Conservation (phyloP, 139 green algal species). For the Chlorella sorokiniana region DNA sequence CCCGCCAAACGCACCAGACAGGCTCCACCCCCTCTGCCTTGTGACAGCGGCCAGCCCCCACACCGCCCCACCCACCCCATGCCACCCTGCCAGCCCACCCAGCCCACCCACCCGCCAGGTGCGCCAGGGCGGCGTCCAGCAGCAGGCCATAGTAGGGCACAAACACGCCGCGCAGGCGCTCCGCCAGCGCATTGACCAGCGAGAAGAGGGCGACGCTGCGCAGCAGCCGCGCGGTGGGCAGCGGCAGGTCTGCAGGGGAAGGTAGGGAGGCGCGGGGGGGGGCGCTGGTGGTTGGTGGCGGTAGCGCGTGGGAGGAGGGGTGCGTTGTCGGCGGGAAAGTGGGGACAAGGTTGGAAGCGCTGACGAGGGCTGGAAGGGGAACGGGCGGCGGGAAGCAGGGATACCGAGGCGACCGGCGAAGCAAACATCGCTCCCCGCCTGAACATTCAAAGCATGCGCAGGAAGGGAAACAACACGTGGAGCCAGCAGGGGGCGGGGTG, state of each 20-base stretch:
- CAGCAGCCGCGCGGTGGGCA: conserved; percentile 29
- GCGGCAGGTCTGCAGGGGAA: conserved; percentile 2
- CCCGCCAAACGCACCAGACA: too few species aligned
- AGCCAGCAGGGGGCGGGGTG: too few species aligned
- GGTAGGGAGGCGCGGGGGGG: neutral
- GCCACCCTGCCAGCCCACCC: neutral
- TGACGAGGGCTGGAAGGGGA: too few species aligned
- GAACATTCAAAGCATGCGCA: too few species aligned
- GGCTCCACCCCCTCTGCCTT: too few species aligned
- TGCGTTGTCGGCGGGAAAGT: too few species aligned
- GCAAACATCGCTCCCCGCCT: too few species aligned
- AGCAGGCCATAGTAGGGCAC: conserved; percentile 83
- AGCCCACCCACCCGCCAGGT: conserved; percentile 48
- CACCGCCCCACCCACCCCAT: neutral
- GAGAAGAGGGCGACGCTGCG: conserved; percentile 57
- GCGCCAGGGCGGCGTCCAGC: conserved; percentile 50
- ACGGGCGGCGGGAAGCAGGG: too few species aligned
- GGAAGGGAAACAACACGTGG: too few species aligned
- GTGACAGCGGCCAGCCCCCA: too few species aligned
- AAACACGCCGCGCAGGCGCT: conserved; percentile 84
- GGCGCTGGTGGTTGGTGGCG: neutral
- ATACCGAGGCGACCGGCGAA: too few species aligned
- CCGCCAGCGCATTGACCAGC: conserved; percentile 59
- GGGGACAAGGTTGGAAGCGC: too few species aligned
- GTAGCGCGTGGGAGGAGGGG: neutral